Base-by-base conservation (phyloP, 371 early-diverging fungal species). In the Smittium mucronatum region DNA sequence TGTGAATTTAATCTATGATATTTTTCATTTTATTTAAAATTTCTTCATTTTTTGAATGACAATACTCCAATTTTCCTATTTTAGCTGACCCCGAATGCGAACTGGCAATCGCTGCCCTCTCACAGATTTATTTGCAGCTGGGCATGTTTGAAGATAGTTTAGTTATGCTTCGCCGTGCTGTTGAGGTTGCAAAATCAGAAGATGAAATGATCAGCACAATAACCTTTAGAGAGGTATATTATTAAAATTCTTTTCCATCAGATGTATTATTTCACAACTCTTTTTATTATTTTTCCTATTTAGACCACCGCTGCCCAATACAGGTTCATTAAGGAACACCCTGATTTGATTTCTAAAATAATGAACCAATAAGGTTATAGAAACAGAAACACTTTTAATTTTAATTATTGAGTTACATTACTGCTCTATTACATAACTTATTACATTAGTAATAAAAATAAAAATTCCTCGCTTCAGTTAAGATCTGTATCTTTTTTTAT, bases 11-110 rank as follows among this genome's bases (percentile, higher is more conserved):
- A 2, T 59, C 28, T n/a, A 16, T n/a, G 47, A 8, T 47, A 11
- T 47, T 47, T 11, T 47, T 47, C 47, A 11, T 47, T 47, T 47
- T 21, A 47, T 47, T 21, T 21, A 11, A 5, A 47, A 47, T 47
- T 47, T 47, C 21, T 47, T 47, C 21, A 5, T 11, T 11, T 11
- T 47, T 47, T 21, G 21, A 47, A 11, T 47, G 5, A 5, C 21
- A 11, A 47, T 47, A 21, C 47, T 47, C 21, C 47, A 11, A 16
- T n/a, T 21, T n/a, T 59, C 15, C 11, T 59, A 2, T 26, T 5
- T 26, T 59, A 74, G 86, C 90, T 57, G 98, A 97, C 75, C 89
- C 94, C 32, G 86, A 90, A 70, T 95, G 95, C 79, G 97, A 97
- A 80, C 88, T 95, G 74, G 97, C 95, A 2, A 90, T 92, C 74